Percentiles rank a stretch among this genome's conserved stretches.
These are phyloP conservation scores for Sutorius australiensis DNA, from an alignment of 768 basidiomycete species.

Conservation along the genomic window DNA sequence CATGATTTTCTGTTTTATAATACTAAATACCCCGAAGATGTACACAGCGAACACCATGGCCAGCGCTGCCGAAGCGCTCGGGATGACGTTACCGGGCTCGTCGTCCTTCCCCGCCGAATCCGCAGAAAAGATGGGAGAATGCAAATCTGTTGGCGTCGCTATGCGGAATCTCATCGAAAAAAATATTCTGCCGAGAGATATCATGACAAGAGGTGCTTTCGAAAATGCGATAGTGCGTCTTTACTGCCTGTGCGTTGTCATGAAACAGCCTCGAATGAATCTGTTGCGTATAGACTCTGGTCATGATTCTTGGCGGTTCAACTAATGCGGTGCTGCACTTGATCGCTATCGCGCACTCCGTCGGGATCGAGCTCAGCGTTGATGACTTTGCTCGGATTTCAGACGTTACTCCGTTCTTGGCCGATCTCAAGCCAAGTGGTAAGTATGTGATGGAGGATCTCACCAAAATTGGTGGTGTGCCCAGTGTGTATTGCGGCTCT, in stretches of 20 bases:
- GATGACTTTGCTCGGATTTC: conserved; percentile 95
- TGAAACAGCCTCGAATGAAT: conserved; percentile 5
- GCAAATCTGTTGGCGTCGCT: conserved; percentile 70
- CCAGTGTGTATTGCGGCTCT: conserved; percentile 54
- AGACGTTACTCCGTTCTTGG: conserved; percentile 89
- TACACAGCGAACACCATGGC: conserved; percentile 99
- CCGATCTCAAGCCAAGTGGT: conserved; percentile 94
- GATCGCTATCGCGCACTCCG: conserved; percentile 94
- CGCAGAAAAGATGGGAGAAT: conserved; percentile 82
- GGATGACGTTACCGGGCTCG: conserved; percentile 96
- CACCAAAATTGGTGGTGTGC: conserved; percentile 93
- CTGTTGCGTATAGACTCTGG: conserved; percentile 61
- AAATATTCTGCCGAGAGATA: conserved; percentile 89
- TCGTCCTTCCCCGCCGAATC: conserved; percentile 95
- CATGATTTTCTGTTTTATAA: not conserved
- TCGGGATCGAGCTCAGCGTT: conserved; percentile 81
- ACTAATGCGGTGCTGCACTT: conserved; percentile 97
- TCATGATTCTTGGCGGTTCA: conserved; percentile 96
- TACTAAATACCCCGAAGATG: conserved; percentile 54
- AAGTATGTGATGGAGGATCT: conserved; percentile 99
- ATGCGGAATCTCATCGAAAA: conserved; percentile 87
- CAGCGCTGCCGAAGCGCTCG: conserved; percentile 89
- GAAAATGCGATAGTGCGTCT: conserved; percentile 90
- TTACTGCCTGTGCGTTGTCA: conserved; percentile 4
- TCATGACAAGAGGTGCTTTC: conserved; percentile 95